These are phyloP conservation scores for Pythium scleroteichum DNA, from an alignment of 352 stramenopile species.

Conservation along the genomic window DNA sequence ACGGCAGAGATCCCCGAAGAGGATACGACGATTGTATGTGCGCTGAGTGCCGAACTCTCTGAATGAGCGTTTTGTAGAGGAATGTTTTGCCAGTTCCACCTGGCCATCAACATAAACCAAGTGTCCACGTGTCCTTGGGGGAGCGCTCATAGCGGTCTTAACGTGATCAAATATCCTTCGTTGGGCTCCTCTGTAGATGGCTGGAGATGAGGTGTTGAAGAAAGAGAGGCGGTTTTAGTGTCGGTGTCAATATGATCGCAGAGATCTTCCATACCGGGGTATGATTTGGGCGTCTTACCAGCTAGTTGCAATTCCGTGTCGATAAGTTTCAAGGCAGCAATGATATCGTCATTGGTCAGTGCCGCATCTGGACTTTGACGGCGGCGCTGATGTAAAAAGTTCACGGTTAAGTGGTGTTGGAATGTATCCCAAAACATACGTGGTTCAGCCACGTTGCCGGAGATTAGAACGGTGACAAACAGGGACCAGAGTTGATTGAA, in stretches of 20 bases:
- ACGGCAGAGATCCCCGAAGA: background rate
- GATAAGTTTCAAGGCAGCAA: background rate
- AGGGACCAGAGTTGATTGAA: background rate
- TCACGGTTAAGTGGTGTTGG: background rate
- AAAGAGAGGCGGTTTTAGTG: no score
- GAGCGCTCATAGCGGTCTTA: background rate
- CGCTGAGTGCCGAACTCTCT: background rate
- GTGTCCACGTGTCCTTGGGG: background rate
- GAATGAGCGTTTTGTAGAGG: constrained; percentile 6
- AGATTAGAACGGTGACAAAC: background rate
- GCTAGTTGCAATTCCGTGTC: background rate
- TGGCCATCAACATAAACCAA: constrained; percentile 6
- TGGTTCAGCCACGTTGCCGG: background rate
- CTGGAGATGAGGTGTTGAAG: background rate
- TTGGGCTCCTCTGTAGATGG: background rate
- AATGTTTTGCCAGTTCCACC: constrained; percentile 9
- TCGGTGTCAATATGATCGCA: background rate
- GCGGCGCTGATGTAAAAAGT: background rate
- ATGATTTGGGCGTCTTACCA: background rate
- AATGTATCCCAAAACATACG: background rate
- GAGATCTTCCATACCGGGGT: background rate
- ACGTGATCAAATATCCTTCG: background rate
- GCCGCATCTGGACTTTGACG: background rate
- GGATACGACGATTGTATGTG: background rate
- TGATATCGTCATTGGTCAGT: background rate